Base-by-base conservation (phyloP, 768 basidiomycete species). In the Rhodosporidiobolus odoratus region DNA sequence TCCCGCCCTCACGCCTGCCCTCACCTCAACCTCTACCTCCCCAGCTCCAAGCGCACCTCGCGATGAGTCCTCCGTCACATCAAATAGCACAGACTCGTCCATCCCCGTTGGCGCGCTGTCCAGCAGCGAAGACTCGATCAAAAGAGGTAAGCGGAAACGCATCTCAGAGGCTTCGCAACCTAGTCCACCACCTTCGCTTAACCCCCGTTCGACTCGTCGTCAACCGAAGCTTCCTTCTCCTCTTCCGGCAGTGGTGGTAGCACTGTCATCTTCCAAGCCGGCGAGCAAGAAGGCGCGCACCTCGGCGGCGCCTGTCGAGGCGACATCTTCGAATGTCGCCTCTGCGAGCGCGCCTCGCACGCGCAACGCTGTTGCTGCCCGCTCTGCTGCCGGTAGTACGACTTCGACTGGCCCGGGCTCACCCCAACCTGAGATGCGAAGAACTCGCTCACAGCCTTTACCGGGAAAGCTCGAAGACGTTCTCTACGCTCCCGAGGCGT, bases 401-500 rank as follows among this genome's bases (percentile, higher is more conserved):
- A 19, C 4, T n/a, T 9, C n/a, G n/a, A 27, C 12, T n/a, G 48
- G 21, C 21, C 7, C 48, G 9, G 12, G 35, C 2, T 40, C 47
- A 7, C 25, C 48, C 9, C 21, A 23, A 13, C 21, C 19, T 15
- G 63, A 58, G 6, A 43, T 45, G 4, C n/a, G 69, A 7, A 58
- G 61, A 30, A 71, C 69, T 23, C 59, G 69, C 25, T 71, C 69
- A 38, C 37, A 66, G 56, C 69, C 69, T 9, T 40, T 71, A 1
- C 57, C 69, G 2, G 69, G 69, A 32, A 65, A 61, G 30, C 60
- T 71, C 10, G 59, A 58, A 25, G 69, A 71, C 34, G 69, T 71
- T 15, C 64, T 71, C 16, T 62, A 47, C 23, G 69, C 64, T 23
- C 69, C 69, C 2, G 69, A 71, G 45, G 66, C 69, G 50, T 60